These are phyloP conservation scores for Jackrogersella multiformis DNA, from an alignment of 495 filamentous ascomycete species.

Conservation along the genomic window DNA sequence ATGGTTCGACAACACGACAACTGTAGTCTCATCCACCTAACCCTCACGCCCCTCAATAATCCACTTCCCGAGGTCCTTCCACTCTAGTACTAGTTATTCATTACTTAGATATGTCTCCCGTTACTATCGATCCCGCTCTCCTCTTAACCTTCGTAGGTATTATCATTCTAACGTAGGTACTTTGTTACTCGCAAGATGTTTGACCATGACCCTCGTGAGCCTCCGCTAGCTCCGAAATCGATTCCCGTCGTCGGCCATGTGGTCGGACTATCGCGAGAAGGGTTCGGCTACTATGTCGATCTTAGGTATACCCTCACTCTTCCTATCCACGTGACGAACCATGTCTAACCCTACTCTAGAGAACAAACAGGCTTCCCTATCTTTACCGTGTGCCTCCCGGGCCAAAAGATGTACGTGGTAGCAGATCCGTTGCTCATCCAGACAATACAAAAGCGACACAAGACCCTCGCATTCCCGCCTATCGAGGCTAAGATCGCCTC, in stretches of 20 bases:
- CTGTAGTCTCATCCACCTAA: too few species aligned
- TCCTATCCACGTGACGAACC: too few species aligned
- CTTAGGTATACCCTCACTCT: background rate
- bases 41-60: too few species aligned
- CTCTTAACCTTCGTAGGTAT: constrained; percentile 12
- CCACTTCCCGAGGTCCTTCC: too few species aligned
- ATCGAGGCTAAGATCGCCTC: constrained; percentile 50
- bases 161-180: constrained; percentile 24
- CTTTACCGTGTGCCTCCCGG: constrained; percentile 49
- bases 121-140: background rate
- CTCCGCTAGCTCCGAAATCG: constrained; percentile 38
- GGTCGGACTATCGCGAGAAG: constrained; percentile 40
- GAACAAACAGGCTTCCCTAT: constrained; percentile 40
- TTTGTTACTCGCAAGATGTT: constrained; percentile 30
- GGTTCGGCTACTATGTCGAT: constrained; percentile 37
- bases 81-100: too few species aligned
- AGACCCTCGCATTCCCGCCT: constrained; percentile 50
- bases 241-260: constrained; percentile 47
- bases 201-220: constrained; percentile 43
- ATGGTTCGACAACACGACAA: too few species aligned
- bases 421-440: constrained; percentile 49
- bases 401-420: constrained; percentile 52
- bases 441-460: constrained; percentile 46
- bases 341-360: background rate
- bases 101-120: too few species aligned